Evolutionary conservation across 768 basidiomycete species (phyloP).

Genomic region (Naganishia onofrii): DNA sequence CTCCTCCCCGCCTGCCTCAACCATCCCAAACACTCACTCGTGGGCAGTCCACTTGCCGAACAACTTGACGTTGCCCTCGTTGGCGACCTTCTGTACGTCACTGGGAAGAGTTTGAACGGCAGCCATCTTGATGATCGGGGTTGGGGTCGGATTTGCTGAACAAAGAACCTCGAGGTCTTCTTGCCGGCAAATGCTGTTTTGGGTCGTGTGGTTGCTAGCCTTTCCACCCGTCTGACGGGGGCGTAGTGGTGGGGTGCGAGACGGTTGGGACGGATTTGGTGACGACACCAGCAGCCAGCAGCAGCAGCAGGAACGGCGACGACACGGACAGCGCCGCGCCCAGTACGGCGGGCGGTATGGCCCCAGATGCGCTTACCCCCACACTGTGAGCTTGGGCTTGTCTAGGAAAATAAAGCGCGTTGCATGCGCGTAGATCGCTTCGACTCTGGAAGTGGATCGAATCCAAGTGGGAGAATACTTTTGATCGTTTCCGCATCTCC

Average conservation of each 20-base stretch:
- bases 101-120: slow-evolving; percentile 46
- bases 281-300: slow-evolving; percentile 16
- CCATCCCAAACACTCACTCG: slow-evolving; percentile 66
- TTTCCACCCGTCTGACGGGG: neutral
- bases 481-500: too few species aligned
- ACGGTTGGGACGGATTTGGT: slow-evolving; percentile 8
- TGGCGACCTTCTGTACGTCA: slow-evolving; percentile 54
- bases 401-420: too few species aligned
- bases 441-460: neutral
- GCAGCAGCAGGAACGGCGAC: slow-evolving; percentile 1
- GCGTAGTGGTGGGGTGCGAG: neutral
- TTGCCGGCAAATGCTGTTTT: slow-evolving; percentile 16
- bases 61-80: slow-evolving; percentile 68
- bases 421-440: too few species aligned
- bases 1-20: neutral
- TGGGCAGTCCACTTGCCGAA: slow-evolving; percentile 99
- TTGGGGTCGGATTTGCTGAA: neutral
- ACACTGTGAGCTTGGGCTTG: neutral
- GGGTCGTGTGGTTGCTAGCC: slow-evolving; percentile 23
- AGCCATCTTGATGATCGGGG: slow-evolving; percentile 31
- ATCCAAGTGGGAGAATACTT: neutral
- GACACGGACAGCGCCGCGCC: neutral
- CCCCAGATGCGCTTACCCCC: slow-evolving; percentile 14
- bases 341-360: neutral
- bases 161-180: neutral